These are phyloP conservation scores for Monilinia vaccinii-corymbosi DNA, from an alignment of 2,329 filamentous ascomycete genomes.

Conservation along the genomic window DNA sequence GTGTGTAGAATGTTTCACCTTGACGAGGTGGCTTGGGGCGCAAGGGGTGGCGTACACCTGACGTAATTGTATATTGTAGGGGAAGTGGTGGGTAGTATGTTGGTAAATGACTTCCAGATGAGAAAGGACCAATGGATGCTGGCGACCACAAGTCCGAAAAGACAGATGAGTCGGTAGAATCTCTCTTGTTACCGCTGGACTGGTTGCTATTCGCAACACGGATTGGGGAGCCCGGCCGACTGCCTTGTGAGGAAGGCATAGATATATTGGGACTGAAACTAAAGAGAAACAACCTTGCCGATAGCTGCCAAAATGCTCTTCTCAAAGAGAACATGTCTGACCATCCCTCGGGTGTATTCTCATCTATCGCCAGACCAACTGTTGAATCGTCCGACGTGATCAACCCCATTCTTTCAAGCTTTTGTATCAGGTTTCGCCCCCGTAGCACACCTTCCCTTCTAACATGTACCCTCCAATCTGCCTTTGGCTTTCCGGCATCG, in stretches of 20 bases:
- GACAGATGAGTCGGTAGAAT: conserved; percentile 35
- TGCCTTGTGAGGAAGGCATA: conserved; percentile 43
- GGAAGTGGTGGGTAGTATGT: conserved; percentile 85
- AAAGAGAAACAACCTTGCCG: conserved; percentile 80
- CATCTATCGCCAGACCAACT: conserved; percentile 56
- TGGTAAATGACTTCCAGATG: conserved; percentile 74
- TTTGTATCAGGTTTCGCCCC: conserved; percentile 70
- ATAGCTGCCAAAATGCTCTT: conserved; percentile 85
- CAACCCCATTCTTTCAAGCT: conserved; percentile 88
- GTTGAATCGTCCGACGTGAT: conserved; percentile 67
- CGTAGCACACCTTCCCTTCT: conserved; percentile 82
- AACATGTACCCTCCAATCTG: conserved; percentile 80
- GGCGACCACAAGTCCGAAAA: conserved; percentile 30
- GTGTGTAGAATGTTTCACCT: conserved; percentile 84
- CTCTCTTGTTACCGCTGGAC: conserved; percentile 24
- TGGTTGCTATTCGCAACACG: conserved; percentile 29
- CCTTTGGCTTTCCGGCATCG: conserved; percentile 60
- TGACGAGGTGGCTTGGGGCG: conserved; percentile 82
- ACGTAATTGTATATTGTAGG: conserved; percentile 69
- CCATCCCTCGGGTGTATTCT: conserved; percentile 59
- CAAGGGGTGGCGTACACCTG: conserved; percentile 73
- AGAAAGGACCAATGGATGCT: conserved; percentile 56
- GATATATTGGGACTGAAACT: conserved; percentile 52
- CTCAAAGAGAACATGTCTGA: conserved; percentile 72
- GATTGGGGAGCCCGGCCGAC: conserved; percentile 45